phyloP scores from a whole-genome alignment of 257 asterid species.

The Craterostigma plantagineum region DNA sequence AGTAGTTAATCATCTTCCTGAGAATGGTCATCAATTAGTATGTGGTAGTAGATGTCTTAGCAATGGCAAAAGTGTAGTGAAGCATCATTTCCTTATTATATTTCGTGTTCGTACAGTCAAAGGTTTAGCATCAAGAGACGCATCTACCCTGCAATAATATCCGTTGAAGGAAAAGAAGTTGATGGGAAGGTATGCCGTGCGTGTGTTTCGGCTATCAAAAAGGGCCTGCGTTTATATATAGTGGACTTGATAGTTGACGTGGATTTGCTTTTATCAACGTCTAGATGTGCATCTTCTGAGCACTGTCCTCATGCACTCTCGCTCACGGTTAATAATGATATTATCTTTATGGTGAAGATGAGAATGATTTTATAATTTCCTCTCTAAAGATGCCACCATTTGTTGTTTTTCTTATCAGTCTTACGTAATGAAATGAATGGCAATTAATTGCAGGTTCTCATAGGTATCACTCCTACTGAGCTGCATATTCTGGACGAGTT shows the following conservation, averaged over 20 bases:
- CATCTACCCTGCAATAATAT: constrained; percentile 75
- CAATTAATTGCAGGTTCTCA: constrained; percentile 33
- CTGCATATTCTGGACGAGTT: constrained; percentile 58
- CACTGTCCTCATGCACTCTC: constrained; percentile 3
- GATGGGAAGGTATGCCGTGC: constrained; percentile 51
- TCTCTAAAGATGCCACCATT: constrained; percentile 2
- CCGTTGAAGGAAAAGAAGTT: constrained; percentile 40
- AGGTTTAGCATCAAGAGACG: constrained; percentile 68
- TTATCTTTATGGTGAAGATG: not conserved
- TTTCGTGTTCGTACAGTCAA: constrained; percentile 23
- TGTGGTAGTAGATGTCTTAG: too few relatives aligned
- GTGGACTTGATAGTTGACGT: not conserved
- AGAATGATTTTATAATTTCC: too few relatives aligned
- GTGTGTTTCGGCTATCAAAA: not conserved
- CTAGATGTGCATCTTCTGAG: not conserved
- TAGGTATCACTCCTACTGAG: constrained; percentile 52
- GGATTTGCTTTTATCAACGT: not conserved
- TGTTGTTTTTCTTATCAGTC: not conserved
- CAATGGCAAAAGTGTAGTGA: too few relatives aligned
- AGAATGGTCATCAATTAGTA: too few relatives aligned
- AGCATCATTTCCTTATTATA: too few relatives aligned
- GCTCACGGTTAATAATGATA: not conserved
- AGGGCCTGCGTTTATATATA: not conserved
- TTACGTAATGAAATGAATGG: too few relatives aligned
- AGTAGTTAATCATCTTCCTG: too few relatives aligned